phyloP scores from a whole-genome alignment of 768 basidiomycete species.

The Tricholoma matsutake region DNA sequence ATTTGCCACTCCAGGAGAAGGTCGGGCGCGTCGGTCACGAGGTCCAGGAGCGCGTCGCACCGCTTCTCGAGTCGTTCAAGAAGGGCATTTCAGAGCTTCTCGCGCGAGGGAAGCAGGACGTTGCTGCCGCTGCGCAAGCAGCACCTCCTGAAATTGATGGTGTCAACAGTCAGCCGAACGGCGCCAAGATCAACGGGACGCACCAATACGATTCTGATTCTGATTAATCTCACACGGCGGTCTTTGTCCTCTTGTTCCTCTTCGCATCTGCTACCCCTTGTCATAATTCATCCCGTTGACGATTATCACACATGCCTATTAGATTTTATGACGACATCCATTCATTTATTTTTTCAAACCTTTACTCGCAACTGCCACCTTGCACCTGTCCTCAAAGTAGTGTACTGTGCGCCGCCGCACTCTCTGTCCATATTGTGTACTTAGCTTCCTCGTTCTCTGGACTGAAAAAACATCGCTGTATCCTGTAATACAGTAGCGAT shows the following conservation, averaged over 20 bases:
- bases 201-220: background rate
- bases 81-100: constrained; percentile 41
- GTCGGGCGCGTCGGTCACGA: constrained; percentile 51
- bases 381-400: background rate
- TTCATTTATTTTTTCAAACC: background rate
- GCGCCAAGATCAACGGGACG: background rate
- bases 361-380: background rate
- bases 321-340: background rate
- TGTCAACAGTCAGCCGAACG: background rate
- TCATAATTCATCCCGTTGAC: background rate
- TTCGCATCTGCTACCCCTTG: background rate
- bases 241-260: background rate
- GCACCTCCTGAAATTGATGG: background rate
- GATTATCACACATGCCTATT: background rate
- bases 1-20: constrained; percentile 63
- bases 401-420: background rate
- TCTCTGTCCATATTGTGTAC: background rate
- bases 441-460: background rate
- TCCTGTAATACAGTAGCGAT: background rate
- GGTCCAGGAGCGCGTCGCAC: constrained; percentile 58
- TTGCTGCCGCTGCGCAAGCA: background rate
- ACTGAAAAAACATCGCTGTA: background rate
- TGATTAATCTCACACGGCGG: background rate
- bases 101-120: constrained; percentile 19
- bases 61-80: constrained; percentile 52